Evolutionary conservation across 2,329 filamentous ascomycete genomes (phyloP), one percentile per base, ranked within the genome.

Genomic region (Botrytis porri): DNA sequence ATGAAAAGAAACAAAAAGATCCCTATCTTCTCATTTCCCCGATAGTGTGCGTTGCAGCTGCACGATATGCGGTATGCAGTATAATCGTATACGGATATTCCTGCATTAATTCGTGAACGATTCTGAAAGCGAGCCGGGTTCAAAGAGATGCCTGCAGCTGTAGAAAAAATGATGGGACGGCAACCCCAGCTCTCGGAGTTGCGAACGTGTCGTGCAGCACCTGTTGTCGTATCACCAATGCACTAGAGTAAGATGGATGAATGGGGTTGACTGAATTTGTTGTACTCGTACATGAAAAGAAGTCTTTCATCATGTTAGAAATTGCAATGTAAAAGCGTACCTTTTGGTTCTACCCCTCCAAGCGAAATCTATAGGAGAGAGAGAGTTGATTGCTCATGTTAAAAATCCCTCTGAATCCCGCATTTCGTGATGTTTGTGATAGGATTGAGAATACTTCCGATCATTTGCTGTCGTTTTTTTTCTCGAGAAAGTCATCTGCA

Each of bases 161-260:
- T 25, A 32, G 22, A 59, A 51, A 57, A 48, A 57, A 57, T 59
- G 48, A 65, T 64, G 60, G 45, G 69, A 71, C 65, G 65, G 65
- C 45, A 66, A 37, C 43, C 45, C 64, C 65, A 64, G 62, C 63
- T 69, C 70, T 72, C 70, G 70, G 70, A 72, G 61, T 59, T 71
- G 70, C 32, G 70, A 59, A 64, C 59, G 69, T 54, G 48, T 71
- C 35, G 69, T 71, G 69, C 69, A 71, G 57, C 59, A 67, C 54
- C 63, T 60, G 70, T 72, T 72, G 51, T 72, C 32, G 70, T 72
- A 60, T 67, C 51, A 72, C 70, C 62, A 25, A 60, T 57, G 45
- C 32, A 54, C 45, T 35, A 39, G 3, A 67, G 48, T 35, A 39
- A 62, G 22, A 22, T 57, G 48, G 48, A 67, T 54, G 64, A 54